Conservation (phyloP, 1,139 yeast genomes). For the Protomyces pachydermus region DNA sequence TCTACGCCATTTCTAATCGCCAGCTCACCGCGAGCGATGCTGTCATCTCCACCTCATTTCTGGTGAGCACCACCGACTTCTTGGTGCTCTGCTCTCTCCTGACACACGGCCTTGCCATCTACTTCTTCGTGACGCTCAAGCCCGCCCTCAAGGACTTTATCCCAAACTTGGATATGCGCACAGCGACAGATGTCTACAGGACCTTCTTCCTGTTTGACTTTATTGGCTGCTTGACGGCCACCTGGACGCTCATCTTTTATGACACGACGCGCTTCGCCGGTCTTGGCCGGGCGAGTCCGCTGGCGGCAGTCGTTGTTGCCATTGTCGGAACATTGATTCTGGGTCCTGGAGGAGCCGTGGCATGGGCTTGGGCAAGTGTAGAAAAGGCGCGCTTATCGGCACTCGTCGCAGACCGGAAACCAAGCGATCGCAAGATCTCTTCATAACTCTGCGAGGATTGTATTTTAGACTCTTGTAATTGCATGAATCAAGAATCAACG, state of each 20-base stretch:
- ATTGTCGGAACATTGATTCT: conserved; percentile 14
- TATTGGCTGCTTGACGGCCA: conserved; percentile 7
- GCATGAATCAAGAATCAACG: background rate
- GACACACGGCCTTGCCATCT: conserved; percentile 12
- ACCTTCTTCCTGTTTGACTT: conserved; percentile 16
- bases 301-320: conserved; percentile 13
- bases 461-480: background rate
- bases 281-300: conserved; percentile 6
- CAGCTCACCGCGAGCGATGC: conserved; percentile 19
- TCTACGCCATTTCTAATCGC: background rate
- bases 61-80: conserved; percentile 8
- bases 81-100: conserved; percentile 13
- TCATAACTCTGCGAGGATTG: background rate
- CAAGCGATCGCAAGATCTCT: background rate
- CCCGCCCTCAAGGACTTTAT: background rate
- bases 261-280: conserved; percentile 21
- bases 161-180: background rate
- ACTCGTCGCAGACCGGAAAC: conserved; percentile 15
- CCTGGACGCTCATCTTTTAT: conserved; percentile 22
- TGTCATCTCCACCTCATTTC: conserved; percentile 20
- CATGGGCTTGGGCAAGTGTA: conserved; percentile 25
- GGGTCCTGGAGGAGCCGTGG: conserved; percentile 25
- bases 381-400: conserved; percentile 23
- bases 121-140: background rate
- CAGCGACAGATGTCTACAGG: conserved; percentile 1